Base-by-base conservation (phyloP, 768 basidiomycete species). In the Udeniomyces megalosporus region DNA sequence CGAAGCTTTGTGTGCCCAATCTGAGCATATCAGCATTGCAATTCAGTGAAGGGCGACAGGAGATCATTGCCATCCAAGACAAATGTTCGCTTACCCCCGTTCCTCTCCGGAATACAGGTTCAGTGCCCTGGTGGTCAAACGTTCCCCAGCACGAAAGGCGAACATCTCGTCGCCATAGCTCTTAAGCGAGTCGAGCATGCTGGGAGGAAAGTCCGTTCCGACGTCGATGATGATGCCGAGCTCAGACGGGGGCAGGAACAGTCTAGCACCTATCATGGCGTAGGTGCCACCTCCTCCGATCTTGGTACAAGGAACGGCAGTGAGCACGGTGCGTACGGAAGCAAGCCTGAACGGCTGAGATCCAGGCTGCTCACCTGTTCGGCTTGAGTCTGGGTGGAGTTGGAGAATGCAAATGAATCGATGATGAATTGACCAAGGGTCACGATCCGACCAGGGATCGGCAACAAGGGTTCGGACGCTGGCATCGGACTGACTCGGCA, bases 181-280 rank as follows among this genome's bases (percentile, higher is more conserved):
- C 42, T 80, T 72, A 2, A 90, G 77, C 55, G 74, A 75, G 20
- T 74, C 67, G 69, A 83, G 78, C 31, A 88, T 79, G 24, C 76
- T 67, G 14, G 69, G 66, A 26, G 86, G 83, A 69, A 89, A 91
- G 71, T 92, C 88, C 54, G 75, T 58, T 10, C 91, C 89, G 71
- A 77, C 78, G 74, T 93, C 89, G 48, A 95, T 74, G 58, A 93
- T 79, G 87, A 90, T 89, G 20, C 86, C 86, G 34, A 91, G 24
- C 28, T 28, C 15, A 10, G 38, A 28, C 6, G 62, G 34, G 12
- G 55, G 62, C 29, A 63, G 62, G 32, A 63, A 63, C 14, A 52
- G 35, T n/a, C 62, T 54, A 28, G 87, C 83, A 2, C 87, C 90
- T 48, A 93, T 78, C 46, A 78, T 75, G 57, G 86, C 85, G 52